Base-by-base conservation (phyloP, 768 basidiomycete species). In the Pisolithus marmoratus region DNA sequence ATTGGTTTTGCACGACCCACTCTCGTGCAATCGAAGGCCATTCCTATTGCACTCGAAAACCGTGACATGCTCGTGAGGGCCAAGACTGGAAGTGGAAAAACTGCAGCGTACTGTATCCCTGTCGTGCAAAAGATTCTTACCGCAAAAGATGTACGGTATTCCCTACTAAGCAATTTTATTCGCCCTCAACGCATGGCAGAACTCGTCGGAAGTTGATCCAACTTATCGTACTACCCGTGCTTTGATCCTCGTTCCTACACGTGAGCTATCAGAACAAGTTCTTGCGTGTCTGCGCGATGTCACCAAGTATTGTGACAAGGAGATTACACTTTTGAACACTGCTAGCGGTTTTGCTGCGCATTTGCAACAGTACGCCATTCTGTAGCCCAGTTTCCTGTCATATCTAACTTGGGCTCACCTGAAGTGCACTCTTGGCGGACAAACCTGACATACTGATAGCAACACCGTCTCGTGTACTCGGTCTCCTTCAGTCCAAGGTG, bases 51-150 rank as follows among this genome's bases (percentile, higher is more conserved):
- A 1, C 78, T 99, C 31, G 88, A 93, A 67, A 84, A 86, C 57
- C 75, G 78, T 31, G 96, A 99, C 67, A 88, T 99, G 49, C 82
- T 99, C 29, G 95, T 94, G 19, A 81, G 91, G 42, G 95, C 96
- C 2, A 81, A 91, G 29, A 99, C 96, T 3, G 96, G 96, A 17
- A 94, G 90, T 52, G 96, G 96, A 23, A 99, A 99, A 74, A 99
- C 96, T 0, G 91, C 89, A 4, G 93, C 96, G 2, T 99, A 99
- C 66, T 91, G 90, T 60, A 77, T 98, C 9, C 96, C 96, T 0
- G 71, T 94, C 23, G 74, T 91, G 0, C 94, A 98, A 66, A 94
- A 92, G 67, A 84, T 98, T 22, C 63, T 97, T 49, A 81, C 75
- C 55, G 79, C 81, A 3, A 94, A 94, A 79, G 75, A 72, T 65